These are phyloP conservation scores for Kokia cookei DNA, from an alignment of 441 rosid species.

Conservation along the genomic window DNA sequence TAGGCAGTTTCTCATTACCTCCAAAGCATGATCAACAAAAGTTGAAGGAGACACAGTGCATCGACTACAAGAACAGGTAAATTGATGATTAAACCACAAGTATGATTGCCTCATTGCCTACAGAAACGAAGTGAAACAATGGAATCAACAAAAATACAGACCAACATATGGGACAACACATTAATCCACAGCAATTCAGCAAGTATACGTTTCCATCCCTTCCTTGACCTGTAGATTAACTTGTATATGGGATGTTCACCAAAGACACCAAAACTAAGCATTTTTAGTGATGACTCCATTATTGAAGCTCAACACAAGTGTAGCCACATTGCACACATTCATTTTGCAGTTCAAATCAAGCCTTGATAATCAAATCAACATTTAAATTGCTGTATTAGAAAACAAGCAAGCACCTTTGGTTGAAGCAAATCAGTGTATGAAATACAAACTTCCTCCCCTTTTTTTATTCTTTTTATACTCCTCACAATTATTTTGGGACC, in stretches of 20 bases:
- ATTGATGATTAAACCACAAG: slow-evolving; percentile 60
- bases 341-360: not conserved
- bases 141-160: not conserved
- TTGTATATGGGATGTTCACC: not conserved
- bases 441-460: slow-evolving; percentile 57
- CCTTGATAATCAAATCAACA: not conserved
- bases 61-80: slow-evolving; percentile 56
- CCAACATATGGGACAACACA: not conserved
- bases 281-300: not conserved
- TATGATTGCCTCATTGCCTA: slow-evolving; percentile 64
- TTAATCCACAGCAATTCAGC: not conserved
- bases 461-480: slow-evolving; percentile 54
- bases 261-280: not conserved
- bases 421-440: slow-evolving; percentile 75
- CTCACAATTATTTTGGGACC: slow-evolving; percentile 58
- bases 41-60: slow-evolving; percentile 44
- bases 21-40: slow-evolving; percentile 54
- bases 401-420: slow-evolving; percentile 44
- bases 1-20: slow-evolving; percentile 31
- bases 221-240: not conserved
- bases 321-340: not conserved
- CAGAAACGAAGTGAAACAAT: not conserved
- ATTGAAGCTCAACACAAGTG: no score
- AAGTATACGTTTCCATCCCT: not conserved
- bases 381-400: not conserved